Evolutionary conservation across 441 rosid species (phyloP), one percentile per base, ranked within the genome.

Genomic region (Mallotus japonicus): DNA sequence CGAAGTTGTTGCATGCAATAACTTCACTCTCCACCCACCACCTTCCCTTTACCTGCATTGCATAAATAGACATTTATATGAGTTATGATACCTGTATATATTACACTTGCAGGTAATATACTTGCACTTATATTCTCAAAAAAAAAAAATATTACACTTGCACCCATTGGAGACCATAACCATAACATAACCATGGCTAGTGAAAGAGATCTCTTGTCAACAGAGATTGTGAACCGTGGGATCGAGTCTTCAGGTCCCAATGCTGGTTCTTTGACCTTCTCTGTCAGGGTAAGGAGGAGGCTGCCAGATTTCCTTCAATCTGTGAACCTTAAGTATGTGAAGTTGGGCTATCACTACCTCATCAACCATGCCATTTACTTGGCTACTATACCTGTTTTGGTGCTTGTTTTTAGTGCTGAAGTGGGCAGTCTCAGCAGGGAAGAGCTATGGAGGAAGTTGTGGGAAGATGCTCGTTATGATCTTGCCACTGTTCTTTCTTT

Each of bases 291-390:
- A 16, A 78, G 95, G 50, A 82, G 95, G 72, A 87, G 96, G 72
- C 79, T 94, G 17, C 98, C 98, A 0, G 97, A 94, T 74, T 94
- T 94, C 58, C 92, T 92, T n/a, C 96, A 94, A 56, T 94, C 98
- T 0, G 97, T 94, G 15, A 94, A 92, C 63, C 85, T 94, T 55
- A 92, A 94, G 83, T 94, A 94, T 50, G 98, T 94, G 70, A 92
- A 87, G 78, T 84, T 94, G 65, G 98, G 98, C 19, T 92, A 92
- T 75, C 98, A 87, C 72, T 90, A 93, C 78, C 86, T 93, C 14
- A 92, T 93, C 65, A 93, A 82, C 68, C 97, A 92, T 68, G 97
- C 91, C 73, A 86, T 93, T 7, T 93, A 93, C 77, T 82, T 93
- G 85, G 97, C 91, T 49, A 92, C 97, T 65, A 84, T 94, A 59